A percentile compares a stretch with the other conserved stretches of the same genome.
These are phyloP conservation scores for Geotrichum klebahnii DNA, from an alignment of 1,139 yeast species.

Conservation along the genomic window DNA sequence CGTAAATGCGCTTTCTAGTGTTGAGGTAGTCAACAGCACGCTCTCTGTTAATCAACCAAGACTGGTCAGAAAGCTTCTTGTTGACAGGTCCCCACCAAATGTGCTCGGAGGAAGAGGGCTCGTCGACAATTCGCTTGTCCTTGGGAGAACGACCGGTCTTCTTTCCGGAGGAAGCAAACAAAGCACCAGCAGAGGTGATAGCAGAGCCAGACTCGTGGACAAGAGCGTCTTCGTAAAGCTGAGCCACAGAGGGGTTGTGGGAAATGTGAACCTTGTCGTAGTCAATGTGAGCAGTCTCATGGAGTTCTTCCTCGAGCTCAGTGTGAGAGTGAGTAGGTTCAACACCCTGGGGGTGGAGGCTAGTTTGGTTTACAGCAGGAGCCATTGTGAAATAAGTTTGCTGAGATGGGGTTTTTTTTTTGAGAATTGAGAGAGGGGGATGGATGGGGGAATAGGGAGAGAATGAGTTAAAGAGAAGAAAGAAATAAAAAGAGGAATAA, in stretches of 20 bases:
- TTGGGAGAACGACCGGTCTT: conserved; percentile 98
- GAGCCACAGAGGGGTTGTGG: conserved; percentile 92
- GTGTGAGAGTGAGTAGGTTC: conserved; percentile 40
- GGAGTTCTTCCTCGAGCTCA: conserved; percentile 42
- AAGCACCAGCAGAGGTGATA: conserved; percentile 88
- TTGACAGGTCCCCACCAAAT: conserved; percentile 99
- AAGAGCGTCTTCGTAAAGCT: conserved; percentile 91
- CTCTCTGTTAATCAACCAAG: conserved; percentile 94
- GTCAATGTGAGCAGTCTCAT: conserved; percentile 43
- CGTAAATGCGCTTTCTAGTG: conserved; percentile 91
- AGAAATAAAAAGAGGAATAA: conserved; percentile 1
- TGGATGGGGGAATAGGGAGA: neutral
- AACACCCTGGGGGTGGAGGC: conserved; percentile 44
- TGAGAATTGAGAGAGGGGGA: neutral
- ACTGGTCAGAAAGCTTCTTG: conserved; percentile 87
- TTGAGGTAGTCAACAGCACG: conserved; percentile 96
- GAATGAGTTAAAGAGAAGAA: neutral
- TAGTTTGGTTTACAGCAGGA: conserved; percentile 42
- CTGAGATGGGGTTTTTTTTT: conserved; percentile 12
- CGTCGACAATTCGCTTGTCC: conserved; percentile 97
- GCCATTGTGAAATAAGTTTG: no score
- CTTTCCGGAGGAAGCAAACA: conserved; percentile 91
- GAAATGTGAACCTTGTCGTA: conserved; percentile 46
- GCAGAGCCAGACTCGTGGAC: conserved; percentile 82
- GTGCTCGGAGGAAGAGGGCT: conserved; percentile 73